phyloP scores from a whole-genome alignment of 2,329 filamentous ascomycete genomes.

The Talaromyces atroroseus region DNA sequence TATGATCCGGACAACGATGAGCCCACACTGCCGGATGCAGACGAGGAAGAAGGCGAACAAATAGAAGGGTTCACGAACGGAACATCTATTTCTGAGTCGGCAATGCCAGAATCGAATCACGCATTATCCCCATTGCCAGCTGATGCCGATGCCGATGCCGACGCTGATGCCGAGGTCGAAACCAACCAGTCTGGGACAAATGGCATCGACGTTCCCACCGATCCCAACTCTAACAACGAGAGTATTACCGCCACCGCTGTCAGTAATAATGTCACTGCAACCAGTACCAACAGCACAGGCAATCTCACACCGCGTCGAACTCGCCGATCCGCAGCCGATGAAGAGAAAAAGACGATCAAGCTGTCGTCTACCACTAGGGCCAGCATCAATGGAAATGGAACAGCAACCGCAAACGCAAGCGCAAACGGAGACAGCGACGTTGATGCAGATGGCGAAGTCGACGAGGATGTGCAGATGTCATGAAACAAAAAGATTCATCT shows the following conservation, averaged over 20 bases:
- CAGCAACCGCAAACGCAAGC: too few relatives aligned
- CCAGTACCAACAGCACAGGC: neutral
- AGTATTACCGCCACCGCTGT: neutral
- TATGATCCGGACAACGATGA: neutral
- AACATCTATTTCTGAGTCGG: neutral
- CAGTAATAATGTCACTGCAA: neutral
- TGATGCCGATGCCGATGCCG: slow-evolving; percentile 17
- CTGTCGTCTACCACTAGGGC: too few relatives aligned
- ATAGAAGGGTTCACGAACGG: neutral
- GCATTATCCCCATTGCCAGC: neutral
- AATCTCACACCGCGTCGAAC: slow-evolving; percentile 9
- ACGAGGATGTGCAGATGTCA: slow-evolving; percentile 8
- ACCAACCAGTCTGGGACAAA: slow-evolving; percentile 12
- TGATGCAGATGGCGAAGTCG: slow-evolving; percentile 12
- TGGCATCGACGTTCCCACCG: neutral
- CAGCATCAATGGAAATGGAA: neutral
- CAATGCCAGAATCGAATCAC: neutral
- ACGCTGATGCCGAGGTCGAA: slow-evolving; percentile 14
- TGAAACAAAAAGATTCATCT: neutral
- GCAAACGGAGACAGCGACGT: neutral
- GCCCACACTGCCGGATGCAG: neutral
- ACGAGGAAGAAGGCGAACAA: neutral
- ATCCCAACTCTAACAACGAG: neutral
- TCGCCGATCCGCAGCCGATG: slow-evolving; percentile 3
- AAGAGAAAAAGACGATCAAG: slow-evolving; percentile 1